Conservation (phyloP, 2,329 filamentous ascomycete genomes). For the Aplosporella prunicola region DNA sequence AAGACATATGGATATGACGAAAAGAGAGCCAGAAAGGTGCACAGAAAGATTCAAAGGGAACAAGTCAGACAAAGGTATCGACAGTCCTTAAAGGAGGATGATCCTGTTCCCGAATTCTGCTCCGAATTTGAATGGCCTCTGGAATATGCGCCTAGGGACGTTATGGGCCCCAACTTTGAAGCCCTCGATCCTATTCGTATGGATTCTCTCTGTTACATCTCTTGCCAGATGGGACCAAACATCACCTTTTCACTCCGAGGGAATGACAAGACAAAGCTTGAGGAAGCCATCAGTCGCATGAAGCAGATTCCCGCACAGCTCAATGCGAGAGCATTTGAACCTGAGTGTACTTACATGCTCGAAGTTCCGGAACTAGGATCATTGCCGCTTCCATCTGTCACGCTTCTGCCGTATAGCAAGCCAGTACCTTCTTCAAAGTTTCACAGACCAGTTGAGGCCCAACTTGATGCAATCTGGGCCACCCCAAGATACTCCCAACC, state of each 20-base stretch:
- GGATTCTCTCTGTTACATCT: slow-evolving; percentile 22
- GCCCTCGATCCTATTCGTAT: slow-evolving; percentile 20
- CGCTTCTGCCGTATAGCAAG: neutral
- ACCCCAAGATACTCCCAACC: too few species aligned
- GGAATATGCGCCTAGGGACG: slow-evolving; percentile 11
- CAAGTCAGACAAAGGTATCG: slow-evolving; percentile 5
- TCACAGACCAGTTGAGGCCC: too few species aligned
- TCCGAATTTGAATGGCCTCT: neutral
- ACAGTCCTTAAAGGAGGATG: slow-evolving; percentile 10
- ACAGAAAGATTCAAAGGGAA: neutral
- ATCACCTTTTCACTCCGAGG: slow-evolving; percentile 19
- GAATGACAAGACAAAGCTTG: slow-evolving; percentile 12
- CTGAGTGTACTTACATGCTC: slow-evolving; percentile 16
- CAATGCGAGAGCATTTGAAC: slow-evolving; percentile 11
- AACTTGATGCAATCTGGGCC: too few species aligned
- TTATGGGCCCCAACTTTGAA: slow-evolving; percentile 22
- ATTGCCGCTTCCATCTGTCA: neutral
- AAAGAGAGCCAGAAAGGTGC: neutral
- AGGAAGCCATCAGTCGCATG: slow-evolving; percentile 18
- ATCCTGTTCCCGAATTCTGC: neutral
- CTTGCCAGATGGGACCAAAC: slow-evolving; percentile 5
- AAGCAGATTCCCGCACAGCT: slow-evolving; percentile 18
- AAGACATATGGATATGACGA: slow-evolving; percentile 2
- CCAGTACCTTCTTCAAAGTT: too few species aligned
- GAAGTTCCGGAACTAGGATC: neutral